Conservation (phyloP, 2,329 filamentous ascomycete species). For the Sphaceloma murrayae region DNA sequence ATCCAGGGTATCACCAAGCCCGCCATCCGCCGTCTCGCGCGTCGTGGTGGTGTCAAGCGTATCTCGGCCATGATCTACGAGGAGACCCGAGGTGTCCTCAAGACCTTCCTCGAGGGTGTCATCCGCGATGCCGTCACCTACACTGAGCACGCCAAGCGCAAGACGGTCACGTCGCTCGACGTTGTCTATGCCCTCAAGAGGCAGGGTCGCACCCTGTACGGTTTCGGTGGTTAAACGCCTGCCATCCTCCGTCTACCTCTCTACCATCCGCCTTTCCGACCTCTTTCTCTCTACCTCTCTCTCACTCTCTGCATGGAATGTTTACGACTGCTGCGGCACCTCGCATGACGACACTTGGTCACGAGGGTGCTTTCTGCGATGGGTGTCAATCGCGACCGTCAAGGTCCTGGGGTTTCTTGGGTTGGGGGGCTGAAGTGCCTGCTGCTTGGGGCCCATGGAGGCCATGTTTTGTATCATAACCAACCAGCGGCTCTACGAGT, state of each 20-base stretch:
- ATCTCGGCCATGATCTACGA: constrained; percentile 93
- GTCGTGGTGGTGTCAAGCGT: constrained; percentile 99
- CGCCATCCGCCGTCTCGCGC: constrained; percentile 93
- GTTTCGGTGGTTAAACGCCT: constrained; percentile 53
- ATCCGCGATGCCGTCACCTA: constrained; percentile 73
- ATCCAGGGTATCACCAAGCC: constrained; percentile 99
- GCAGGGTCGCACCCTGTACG: constrained; percentile 57
- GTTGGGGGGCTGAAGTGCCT: constrained; percentile 15
- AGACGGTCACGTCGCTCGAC: constrained; percentile 56
- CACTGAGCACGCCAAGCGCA: constrained; percentile 75
- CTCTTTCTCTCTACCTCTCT: constrained; percentile 21
- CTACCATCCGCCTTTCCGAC: constrained; percentile 17
- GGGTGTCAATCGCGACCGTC: constrained; percentile 25
- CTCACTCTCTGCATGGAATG: constrained; percentile 26
- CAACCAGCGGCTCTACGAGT: constrained; percentile 16
- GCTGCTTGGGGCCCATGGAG: constrained; percentile 10
- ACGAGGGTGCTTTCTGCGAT: constrained; percentile 11
- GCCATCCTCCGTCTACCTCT: constrained; percentile 17
- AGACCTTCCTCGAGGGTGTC: constrained; percentile 75
- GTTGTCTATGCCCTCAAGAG: constrained; percentile 56
- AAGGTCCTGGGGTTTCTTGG: constrained; percentile 18
- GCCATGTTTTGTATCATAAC: constrained; percentile 17
- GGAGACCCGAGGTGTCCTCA: constrained; percentile 71
- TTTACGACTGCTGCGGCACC: constrained; percentile 24
- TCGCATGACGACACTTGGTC: constrained; percentile 13